These are phyloP conservation scores for Sporothrix luriei DNA, from an alignment of 2,329 filamentous ascomycete genomes.

Conservation along the genomic window DNA sequence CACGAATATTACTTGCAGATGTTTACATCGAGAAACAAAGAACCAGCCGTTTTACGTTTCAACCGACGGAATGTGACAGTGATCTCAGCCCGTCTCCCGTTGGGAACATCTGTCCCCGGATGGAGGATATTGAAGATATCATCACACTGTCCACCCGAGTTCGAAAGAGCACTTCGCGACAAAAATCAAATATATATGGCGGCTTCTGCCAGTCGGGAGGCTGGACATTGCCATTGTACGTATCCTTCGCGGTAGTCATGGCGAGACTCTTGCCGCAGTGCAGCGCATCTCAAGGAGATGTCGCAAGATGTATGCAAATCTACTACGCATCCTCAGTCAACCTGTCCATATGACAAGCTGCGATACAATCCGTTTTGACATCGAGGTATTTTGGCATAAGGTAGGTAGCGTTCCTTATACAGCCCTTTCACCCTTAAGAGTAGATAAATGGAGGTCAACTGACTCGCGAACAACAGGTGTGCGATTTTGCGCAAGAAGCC, in stretches of 20 bases:
- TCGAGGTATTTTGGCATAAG: neutral
- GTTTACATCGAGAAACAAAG: too few species aligned
- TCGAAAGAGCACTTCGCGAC: neutral
- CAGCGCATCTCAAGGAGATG: too few species aligned
- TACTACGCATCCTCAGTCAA: too few species aligned
- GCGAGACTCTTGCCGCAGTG: neutral
- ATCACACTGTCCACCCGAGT: neutral
- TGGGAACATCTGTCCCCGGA: neutral
- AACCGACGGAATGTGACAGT: too few species aligned
- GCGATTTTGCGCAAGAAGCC: too few species aligned
- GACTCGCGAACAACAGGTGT: neutral
- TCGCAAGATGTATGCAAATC: too few species aligned
- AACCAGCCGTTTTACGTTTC: too few species aligned
- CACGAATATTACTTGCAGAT: too few species aligned
- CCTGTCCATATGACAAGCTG: too few species aligned
- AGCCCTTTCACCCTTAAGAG: neutral
- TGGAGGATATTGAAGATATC: too few species aligned
- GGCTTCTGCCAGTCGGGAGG: neutral
- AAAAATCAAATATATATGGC: neutral
- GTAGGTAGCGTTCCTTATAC: neutral
- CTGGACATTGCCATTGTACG: neutral
- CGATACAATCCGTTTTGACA: too few species aligned
- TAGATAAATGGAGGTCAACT: neutral
- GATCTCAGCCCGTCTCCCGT: neutral
- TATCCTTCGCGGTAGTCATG: neutral